phyloP scores from a whole-genome alignment of 192 early-diverging fungal genomes.

The Rhizophagus clarus region DNA sequence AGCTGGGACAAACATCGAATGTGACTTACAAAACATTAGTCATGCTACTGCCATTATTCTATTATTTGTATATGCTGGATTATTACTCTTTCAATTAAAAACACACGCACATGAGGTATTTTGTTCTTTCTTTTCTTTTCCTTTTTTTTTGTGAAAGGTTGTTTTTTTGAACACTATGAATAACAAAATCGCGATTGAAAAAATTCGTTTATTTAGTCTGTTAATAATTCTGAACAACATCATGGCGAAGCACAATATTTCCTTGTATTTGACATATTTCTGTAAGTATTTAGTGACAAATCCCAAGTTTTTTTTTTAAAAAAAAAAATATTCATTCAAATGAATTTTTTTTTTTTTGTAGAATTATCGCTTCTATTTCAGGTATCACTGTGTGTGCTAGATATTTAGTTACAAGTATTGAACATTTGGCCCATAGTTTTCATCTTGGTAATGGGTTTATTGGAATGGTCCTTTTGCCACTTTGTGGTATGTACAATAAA shows the following conservation, averaged over 20 bases:
- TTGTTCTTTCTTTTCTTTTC: too few species aligned
- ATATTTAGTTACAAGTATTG: constrained; percentile 76
- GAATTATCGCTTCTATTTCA: constrained; percentile 59
- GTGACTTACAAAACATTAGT: constrained; percentile 60
- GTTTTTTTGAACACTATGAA: not conserved
- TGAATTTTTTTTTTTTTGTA: constrained; percentile 64
- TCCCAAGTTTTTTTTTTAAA: not conserved
- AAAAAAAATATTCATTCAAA: constrained; percentile 30
- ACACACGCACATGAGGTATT: constrained; percentile 62
- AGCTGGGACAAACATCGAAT: constrained; percentile 30
- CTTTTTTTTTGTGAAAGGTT: not conserved
- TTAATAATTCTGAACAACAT: constrained; percentile 5
- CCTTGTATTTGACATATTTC: constrained; percentile 24
- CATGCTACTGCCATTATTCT: constrained; percentile 65
- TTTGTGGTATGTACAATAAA: constrained; percentile 62
- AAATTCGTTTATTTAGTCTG: not conserved
- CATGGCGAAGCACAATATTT: constrained; percentile 15
- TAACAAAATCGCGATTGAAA: not conserved
- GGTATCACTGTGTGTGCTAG: constrained; percentile 79
- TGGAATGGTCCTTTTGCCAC: constrained; percentile 88
- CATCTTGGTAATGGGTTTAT: constrained; percentile 84
- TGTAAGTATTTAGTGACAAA: constrained; percentile 2
- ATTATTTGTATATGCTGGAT: constrained; percentile 61
- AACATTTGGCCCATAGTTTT: constrained; percentile 69
- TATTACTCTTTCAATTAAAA: constrained; percentile 79